Conservation (phyloP, 306 rosid species). For the Trichosanthes truncata region DNA sequence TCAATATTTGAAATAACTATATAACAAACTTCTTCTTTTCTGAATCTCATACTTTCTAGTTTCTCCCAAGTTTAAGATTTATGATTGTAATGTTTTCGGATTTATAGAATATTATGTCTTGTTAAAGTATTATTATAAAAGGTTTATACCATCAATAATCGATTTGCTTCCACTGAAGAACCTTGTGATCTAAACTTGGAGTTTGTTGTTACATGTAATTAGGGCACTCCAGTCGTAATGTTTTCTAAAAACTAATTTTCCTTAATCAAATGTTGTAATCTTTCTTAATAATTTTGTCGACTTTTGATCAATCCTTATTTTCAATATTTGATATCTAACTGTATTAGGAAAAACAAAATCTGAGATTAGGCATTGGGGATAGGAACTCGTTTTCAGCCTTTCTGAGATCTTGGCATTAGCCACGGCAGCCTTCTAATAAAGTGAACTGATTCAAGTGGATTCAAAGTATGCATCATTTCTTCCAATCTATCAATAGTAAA, state of each 20-base stretch:
- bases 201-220: not conserved
- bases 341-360: too few relatives aligned
- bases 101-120: too few relatives aligned
- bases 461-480: conserved; percentile 30
- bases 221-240: too few relatives aligned
- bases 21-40: not conserved
- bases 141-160: not conserved
- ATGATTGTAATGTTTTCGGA: not conserved
- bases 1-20: not conserved
- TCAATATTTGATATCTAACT: not conserved
- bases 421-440: conserved; percentile 35
- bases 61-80: not conserved
- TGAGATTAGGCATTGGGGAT: not conserved
- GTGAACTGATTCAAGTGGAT: conserved; percentile 29
- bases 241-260: too few relatives aligned
- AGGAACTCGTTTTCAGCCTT: conserved; percentile 68
- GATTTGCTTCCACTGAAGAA: not conserved
- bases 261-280: not conserved
- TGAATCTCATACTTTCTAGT: not conserved
- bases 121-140: not conserved
- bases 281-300: not conserved
- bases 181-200: not conserved
- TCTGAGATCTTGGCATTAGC: conserved; percentile 59
- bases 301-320: not conserved
- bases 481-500: conserved; percentile 32